These are phyloP conservation scores for Prunus salicina DNA, from an alignment of 306 rosid genomes.

Conservation along the genomic window DNA sequence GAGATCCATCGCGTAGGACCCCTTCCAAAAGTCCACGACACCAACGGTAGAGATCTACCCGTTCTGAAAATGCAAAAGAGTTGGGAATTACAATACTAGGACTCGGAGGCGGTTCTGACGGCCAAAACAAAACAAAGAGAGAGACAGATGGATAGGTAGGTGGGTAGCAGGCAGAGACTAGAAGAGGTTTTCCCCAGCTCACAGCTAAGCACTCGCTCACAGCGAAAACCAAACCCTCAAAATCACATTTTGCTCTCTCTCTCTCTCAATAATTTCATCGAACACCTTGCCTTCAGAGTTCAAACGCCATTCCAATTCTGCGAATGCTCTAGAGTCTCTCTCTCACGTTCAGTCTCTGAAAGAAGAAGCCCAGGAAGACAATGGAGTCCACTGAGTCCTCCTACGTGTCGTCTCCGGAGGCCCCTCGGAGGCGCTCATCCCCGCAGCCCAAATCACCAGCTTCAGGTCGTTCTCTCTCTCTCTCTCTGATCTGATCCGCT, in stretches of 20 bases:
- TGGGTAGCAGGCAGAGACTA: constrained; percentile 5
- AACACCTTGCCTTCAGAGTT: not conserved
- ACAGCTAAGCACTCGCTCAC: constrained; percentile 1
- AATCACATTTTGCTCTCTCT: constrained; percentile 1
- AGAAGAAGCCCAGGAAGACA: constrained; percentile 26
- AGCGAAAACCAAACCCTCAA: not conserved
- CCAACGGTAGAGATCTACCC: not conserved
- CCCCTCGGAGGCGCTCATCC: constrained; percentile 60
- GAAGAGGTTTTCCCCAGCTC: not conserved
- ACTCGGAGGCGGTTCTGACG: constrained; percentile 29
- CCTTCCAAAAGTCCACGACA: rapidly evolving
- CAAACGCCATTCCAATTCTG: constrained; percentile 9
- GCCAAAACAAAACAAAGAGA: not conserved
- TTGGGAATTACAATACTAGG: not conserved
- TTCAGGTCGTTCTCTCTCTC: constrained; percentile 51
- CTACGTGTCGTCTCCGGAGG: constrained; percentile 91
- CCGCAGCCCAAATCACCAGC: constrained; percentile 76
- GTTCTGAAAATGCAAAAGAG: not conserved
- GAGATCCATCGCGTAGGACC: not conserved
- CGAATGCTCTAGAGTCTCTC: constrained; percentile 6
- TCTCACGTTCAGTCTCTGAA: constrained; percentile 2
- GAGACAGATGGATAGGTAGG: not conserved
- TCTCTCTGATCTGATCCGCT: constrained; percentile 64
- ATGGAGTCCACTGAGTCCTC: constrained; percentile 96
- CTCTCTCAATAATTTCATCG: not conserved